These are phyloP conservation scores for Actinomucor elegans DNA, from an alignment of 371 early-diverging fungal species.

Conservation along the genomic window DNA sequence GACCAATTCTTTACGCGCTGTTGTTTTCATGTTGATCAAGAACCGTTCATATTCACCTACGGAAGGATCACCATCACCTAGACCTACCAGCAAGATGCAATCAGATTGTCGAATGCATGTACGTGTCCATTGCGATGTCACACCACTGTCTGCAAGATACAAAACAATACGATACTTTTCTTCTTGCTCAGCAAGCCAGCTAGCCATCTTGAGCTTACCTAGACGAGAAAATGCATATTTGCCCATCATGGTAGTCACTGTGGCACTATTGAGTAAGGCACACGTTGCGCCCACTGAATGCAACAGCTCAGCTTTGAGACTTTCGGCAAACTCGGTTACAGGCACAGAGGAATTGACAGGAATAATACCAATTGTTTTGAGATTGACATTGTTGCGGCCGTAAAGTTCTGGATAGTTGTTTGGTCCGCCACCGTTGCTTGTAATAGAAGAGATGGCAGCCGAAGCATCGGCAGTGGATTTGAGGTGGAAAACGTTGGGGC, in stretches of 20 bases:
- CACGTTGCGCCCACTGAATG: constrained; percentile 74
- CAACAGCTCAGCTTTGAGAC: constrained; percentile 72
- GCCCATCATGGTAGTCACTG: constrained; percentile 81
- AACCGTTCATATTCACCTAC: constrained; percentile 93
- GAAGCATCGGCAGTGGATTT: constrained; percentile 12
- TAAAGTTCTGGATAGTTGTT: constrained; percentile 44
- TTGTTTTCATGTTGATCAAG: constrained; percentile 90
- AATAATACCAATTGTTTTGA: constrained; percentile 91
- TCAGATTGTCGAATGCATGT: constrained; percentile 96
- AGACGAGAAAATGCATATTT: constrained; percentile 89
- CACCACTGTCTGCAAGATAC: constrained; percentile 93
- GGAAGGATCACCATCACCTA: constrained; percentile 85
- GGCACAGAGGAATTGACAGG: constrained; percentile 87
- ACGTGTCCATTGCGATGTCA: constrained; percentile 92
- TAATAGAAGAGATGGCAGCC: constrained; percentile 17
- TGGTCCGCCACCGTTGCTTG: neutral
- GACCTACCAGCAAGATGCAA: constrained; percentile 89
- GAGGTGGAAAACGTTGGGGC: constrained; percentile 9
- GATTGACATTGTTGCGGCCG: constrained; percentile 84
- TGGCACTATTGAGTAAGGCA: constrained; percentile 76
- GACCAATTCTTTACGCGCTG: constrained; percentile 95
- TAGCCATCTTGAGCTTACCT: constrained; percentile 87
- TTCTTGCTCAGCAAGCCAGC: constrained; percentile 95
- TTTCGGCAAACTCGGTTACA: constrained; percentile 84
- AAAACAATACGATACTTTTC: constrained; percentile 84